phyloP scores from a whole-genome alignment of 2,329 filamentous ascomycete species.

The Colletotrichum agaves region DNA sequence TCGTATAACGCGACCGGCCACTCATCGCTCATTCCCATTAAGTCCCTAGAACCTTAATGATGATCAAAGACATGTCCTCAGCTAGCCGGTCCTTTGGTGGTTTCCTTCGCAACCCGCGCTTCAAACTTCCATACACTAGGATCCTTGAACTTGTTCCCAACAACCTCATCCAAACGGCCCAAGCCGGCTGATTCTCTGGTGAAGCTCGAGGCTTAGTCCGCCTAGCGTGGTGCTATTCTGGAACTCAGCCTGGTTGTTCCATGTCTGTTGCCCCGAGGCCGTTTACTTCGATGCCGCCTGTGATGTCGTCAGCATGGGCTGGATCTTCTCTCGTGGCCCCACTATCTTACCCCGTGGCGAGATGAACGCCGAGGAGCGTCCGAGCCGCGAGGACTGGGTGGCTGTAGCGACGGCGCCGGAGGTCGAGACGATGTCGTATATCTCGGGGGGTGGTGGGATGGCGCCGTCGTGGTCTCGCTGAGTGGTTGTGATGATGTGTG shows the following conservation, averaged over 20 bases:
- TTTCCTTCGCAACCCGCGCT: constrained; percentile 38
- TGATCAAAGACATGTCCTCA: constrained; percentile 3
- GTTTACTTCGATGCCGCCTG: neutral
- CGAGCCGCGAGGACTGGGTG: neutral
- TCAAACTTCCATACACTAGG: constrained; percentile 40
- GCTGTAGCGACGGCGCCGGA: neutral
- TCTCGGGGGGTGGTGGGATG: neutral
- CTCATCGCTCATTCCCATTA: constrained; percentile 40
- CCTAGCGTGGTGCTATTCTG: neutral
- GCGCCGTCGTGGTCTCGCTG: neutral
- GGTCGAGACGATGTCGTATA: neutral
- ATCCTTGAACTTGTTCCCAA: constrained; percentile 25
- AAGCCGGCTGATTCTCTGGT: constrained; percentile 38
- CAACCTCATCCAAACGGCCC: constrained; percentile 33
- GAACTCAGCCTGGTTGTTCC: neutral
- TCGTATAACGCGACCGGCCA: constrained; percentile 31
- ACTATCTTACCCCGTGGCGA: neutral
- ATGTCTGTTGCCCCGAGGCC: neutral
- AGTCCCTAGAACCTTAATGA: constrained; percentile 39
- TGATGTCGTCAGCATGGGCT: accelerated
- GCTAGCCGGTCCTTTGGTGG: constrained; percentile 38
- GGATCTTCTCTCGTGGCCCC: accelerated
- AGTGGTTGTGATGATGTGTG: neutral
- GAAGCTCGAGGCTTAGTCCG: constrained; percentile 39
- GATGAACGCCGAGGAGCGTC: neutral